phyloP scores from a whole-genome alignment of 2,329 filamentous ascomycete genomes.

The Coccinonectria pachysandricola region DNA sequence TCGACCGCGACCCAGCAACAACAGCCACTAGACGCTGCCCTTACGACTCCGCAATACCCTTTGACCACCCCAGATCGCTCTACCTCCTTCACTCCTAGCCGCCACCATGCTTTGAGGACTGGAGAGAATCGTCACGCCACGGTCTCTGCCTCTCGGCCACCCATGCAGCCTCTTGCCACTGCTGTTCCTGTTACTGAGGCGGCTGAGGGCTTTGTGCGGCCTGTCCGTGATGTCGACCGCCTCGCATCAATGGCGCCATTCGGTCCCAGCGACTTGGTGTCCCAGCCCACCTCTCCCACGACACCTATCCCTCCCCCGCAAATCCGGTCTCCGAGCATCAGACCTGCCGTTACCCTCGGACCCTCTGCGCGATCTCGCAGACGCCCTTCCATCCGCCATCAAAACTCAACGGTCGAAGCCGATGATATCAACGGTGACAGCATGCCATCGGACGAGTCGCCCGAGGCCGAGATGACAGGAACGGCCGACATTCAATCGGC shows the following conservation, averaged over 20 bases:
- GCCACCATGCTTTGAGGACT: slow-evolving; percentile 41
- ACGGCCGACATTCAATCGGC: slow-evolving; percentile 70
- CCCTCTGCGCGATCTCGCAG: slow-evolving; percentile 49
- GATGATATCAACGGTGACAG: slow-evolving; percentile 84
- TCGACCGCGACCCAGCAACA: slow-evolving; percentile 21
- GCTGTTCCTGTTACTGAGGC: slow-evolving; percentile 58
- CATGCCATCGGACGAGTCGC: slow-evolving; percentile 65
- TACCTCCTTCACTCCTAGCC: slow-evolving; percentile 19
- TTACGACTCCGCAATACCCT: slow-evolving; percentile 13
- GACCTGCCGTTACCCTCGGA: slow-evolving; percentile 41
- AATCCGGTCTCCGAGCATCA: slow-evolving; percentile 42
- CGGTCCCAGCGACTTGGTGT: slow-evolving; percentile 58
- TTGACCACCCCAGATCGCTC: slow-evolving; percentile 15
- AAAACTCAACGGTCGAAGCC: slow-evolving; percentile 78
- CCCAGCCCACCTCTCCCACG: slow-evolving; percentile 87
- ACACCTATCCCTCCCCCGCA: slow-evolving; percentile 67
- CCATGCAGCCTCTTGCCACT: slow-evolving; percentile 53
- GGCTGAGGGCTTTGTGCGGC: slow-evolving; percentile 65
- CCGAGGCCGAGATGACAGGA: slow-evolving; percentile 68
- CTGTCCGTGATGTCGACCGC: slow-evolving; percentile 71
- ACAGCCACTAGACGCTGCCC: slow-evolving; percentile 14
- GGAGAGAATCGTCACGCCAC: slow-evolving; percentile 41
- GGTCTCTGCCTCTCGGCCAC: slow-evolving; percentile 37
- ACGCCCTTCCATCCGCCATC: slow-evolving; percentile 79
- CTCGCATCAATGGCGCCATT: slow-evolving; percentile 72